These are phyloP conservation scores for Penicillium bovifimosum DNA, from an alignment of 495 filamentous ascomycete genomes.

Conservation along the genomic window DNA sequence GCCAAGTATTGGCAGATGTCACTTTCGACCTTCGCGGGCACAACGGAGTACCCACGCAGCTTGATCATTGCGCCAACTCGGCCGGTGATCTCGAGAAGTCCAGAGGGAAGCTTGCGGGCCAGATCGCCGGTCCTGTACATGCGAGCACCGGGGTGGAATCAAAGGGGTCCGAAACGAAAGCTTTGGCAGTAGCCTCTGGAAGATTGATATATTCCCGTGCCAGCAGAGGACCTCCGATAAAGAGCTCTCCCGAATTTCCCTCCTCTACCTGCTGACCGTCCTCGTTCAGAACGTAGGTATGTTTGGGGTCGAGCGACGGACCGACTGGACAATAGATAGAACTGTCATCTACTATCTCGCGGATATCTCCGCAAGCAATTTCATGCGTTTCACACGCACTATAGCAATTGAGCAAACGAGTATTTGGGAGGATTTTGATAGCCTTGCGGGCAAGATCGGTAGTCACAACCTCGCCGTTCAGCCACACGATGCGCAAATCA, in stretches of 20 bases:
- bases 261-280: constrained; percentile 49
- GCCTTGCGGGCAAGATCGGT: constrained; percentile 58
- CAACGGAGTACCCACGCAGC: constrained; percentile 71
- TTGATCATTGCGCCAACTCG: constrained; percentile 77
- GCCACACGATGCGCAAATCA: constrained; percentile 56
- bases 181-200: constrained; percentile 64
- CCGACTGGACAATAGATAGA: constrained; percentile 58
- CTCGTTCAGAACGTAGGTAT: constrained; percentile 58
- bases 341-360: constrained; percentile 51
- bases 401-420: constrained; percentile 63
- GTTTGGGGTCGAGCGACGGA: constrained; percentile 50
- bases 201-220: constrained; percentile 80
- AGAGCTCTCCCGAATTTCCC: constrained; percentile 74
- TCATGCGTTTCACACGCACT: constrained; percentile 70
- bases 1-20: constrained; percentile 55
- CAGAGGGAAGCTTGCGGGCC: constrained; percentile 61
- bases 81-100: constrained; percentile 74
- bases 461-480: constrained; percentile 68
- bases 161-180: constrained; percentile 62
- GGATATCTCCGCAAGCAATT: constrained; percentile 64
- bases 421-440: constrained; percentile 55
- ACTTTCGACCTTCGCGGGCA: constrained; percentile 72
- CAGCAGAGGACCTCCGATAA: constrained; percentile 71
- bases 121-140: constrained; percentile 86
- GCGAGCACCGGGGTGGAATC: constrained; percentile 42